phyloP scores from a whole-genome alignment of 108 stramenopile genomes.

The Discostella pseudostelligera region DNA sequence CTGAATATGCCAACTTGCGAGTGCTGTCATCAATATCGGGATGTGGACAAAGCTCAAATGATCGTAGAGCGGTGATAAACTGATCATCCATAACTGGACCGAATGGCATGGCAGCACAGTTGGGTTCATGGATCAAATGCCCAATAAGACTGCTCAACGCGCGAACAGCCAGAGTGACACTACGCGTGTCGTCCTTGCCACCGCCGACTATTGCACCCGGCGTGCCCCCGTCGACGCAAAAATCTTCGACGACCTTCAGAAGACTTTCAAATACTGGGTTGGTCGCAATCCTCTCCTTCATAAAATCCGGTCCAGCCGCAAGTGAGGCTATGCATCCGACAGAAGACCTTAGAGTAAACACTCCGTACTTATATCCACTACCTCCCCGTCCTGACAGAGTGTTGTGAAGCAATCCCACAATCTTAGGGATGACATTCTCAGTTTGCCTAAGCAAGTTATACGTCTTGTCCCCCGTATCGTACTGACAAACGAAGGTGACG shows the following conservation, averaged over 20 bases:
- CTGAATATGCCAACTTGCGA: slow-evolving; percentile 64
- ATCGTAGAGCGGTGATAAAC: slow-evolving; percentile 67
- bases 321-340: slow-evolving; percentile 88
- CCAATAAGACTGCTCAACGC: slow-evolving; percentile 73
- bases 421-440: slow-evolving; percentile 91
- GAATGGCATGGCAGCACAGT: slow-evolving; percentile 74
- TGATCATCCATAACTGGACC: slow-evolving; percentile 80
- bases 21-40: slow-evolving; percentile 63
- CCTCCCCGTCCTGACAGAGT: slow-evolving; percentile 86
- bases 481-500: slow-evolving; percentile 87
- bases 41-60: slow-evolving; percentile 62
- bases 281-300: slow-evolving; percentile 90
- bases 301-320: slow-evolving; percentile 89
- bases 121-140: slow-evolving; percentile 80
- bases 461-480: slow-evolving; percentile 87
- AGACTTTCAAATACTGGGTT: slow-evolving; percentile 85
- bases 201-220: slow-evolving; percentile 89
- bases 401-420: slow-evolving; percentile 83
- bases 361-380: slow-evolving; percentile 91
- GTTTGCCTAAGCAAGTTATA: slow-evolving; percentile 88
- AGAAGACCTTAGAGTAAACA: slow-evolving; percentile 85
- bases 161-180: slow-evolving; percentile 82
- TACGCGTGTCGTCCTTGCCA: slow-evolving; percentile 78
- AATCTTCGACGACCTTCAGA: slow-evolving; percentile 80
- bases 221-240: slow-evolving; percentile 89